Evolutionary conservation across 139 green algal species (phyloP).

Genomic region (Chlamydomonas eustigma): DNA sequence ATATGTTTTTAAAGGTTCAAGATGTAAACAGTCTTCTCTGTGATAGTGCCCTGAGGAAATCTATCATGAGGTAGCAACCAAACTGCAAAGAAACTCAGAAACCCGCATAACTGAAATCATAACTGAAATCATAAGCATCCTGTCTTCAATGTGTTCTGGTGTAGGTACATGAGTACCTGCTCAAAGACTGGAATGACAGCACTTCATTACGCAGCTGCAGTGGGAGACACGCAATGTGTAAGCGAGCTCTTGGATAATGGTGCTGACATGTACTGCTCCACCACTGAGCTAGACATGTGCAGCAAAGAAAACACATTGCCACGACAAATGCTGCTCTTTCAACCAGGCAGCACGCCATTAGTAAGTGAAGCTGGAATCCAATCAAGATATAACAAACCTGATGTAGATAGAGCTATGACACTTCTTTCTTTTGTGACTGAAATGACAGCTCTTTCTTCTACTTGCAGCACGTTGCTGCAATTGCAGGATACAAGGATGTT

Average conservation of each 20-base stretch:
- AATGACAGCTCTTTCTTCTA: not conserved
- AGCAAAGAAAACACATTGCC: not conserved
- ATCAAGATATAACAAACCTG: not conserved
- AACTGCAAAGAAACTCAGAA: no score
- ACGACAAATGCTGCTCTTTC: not conserved
- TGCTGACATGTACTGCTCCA: not conserved
- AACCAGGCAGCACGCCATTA: not conserved
- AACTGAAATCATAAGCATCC: not conserved
- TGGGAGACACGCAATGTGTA: not conserved
- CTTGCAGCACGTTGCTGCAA: not conserved
- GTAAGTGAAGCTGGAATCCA: not conserved
- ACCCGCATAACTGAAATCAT: not conserved
- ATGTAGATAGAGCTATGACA: not conserved
- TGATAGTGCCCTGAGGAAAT: no score
- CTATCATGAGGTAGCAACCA: no score
- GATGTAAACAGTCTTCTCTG: not conserved
- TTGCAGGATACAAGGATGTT: not conserved
- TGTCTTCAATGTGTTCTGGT: not conserved
- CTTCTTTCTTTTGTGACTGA: not conserved
- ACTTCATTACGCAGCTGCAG: not conserved
- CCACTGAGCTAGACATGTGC: not conserved
- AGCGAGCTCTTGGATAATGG: not conserved
- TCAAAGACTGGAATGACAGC: not conserved
- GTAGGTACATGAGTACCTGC: not conserved
- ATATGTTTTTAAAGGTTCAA: no score